Evolutionary conservation across 768 basidiomycete genomes (phyloP).

Genomic region (Lactarius akahatsu): DNA sequence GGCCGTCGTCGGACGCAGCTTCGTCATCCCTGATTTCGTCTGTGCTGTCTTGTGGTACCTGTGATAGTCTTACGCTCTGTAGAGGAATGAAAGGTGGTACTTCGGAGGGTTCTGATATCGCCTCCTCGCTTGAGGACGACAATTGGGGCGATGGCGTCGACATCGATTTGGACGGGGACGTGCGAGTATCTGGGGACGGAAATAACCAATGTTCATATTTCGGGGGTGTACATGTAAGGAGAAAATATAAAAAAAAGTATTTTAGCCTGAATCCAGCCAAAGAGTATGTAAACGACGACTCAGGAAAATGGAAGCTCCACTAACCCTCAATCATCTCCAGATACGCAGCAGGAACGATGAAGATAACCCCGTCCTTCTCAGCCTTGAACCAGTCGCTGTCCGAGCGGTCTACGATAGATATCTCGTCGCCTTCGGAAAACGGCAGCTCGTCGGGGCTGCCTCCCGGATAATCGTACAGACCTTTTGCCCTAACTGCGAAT

Average conservation of each 20-base stretch:
- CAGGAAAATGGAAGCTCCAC: constrained; percentile 58
- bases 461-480: constrained; percentile 75
- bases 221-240: constrained; percentile 32
- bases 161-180: constrained; percentile 11
- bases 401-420: constrained; percentile 76
- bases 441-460: constrained; percentile 77
- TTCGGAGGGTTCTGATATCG: not conserved
- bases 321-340: constrained; percentile 88
- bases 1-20: constrained; percentile 34
- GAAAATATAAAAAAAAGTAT: constrained; percentile 56
- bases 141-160: not conserved
- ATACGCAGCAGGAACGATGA: constrained; percentile 91
- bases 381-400: constrained; percentile 97
- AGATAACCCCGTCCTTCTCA: constrained; percentile 80
- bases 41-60: constrained; percentile 27
- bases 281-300: constrained; percentile 58
- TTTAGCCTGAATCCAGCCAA: constrained; percentile 73
- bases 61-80: not conserved
- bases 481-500: constrained; percentile 62
- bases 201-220: constrained; percentile 30
- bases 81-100: not conserved
- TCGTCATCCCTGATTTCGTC: constrained; percentile 31
- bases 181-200: constrained; percentile 10
- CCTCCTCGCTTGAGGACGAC: not conserved
- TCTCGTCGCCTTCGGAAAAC: constrained; percentile 74